A percentile compares a stretch with the other conserved stretches of the same genome.
Conservation (phyloP, 805 yeast genomes). For the Lipomyces anomalus region DNA sequence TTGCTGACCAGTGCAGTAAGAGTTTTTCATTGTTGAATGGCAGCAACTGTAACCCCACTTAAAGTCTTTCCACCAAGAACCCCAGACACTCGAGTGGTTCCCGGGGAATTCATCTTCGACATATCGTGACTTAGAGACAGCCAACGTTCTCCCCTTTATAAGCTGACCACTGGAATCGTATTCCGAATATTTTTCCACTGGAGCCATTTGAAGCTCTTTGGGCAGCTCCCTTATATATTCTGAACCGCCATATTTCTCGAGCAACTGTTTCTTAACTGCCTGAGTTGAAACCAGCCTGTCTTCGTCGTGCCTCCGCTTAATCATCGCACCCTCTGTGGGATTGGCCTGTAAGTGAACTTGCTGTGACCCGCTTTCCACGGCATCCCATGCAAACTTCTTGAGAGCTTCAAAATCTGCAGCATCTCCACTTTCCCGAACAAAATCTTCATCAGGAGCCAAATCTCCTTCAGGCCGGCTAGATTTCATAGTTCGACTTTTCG, state of each 20-base stretch:
- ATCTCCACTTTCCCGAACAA: constrained; percentile 41
- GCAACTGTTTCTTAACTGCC: constrained; percentile 32
- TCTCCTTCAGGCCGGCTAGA: constrained; percentile 20
- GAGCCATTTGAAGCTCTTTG: constrained; percentile 9
- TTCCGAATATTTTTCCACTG: constrained; percentile 8
- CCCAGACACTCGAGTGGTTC: constrained; percentile 41
- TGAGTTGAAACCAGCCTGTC: constrained; percentile 31
- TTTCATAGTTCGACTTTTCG: constrained; percentile 32
- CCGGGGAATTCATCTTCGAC: constrained; percentile 37
- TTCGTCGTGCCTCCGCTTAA: constrained; percentile 35
- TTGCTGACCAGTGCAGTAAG: constrained; percentile 34
- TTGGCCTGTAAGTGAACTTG: constrained; percentile 36
- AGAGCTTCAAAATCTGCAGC: constrained; percentile 48
- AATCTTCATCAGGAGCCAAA: constrained; percentile 33
- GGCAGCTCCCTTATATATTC: constrained; percentile 21
- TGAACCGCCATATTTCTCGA: constrained; percentile 39
- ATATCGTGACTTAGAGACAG: constrained; percentile 29
- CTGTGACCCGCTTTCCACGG: constrained; percentile 32
- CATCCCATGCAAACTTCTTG: constrained; percentile 48
- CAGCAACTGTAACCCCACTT: constrained; percentile 46
- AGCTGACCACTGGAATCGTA: constrained; percentile 13
- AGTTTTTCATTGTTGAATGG: constrained; percentile 32
- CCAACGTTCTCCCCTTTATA: constrained; percentile 7
- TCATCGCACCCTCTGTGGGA: constrained; percentile 43
- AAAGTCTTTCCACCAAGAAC: constrained; percentile 40